These are phyloP conservation scores for Chaetomium sp. DNA, from an alignment of 2,329 filamentous ascomycete genomes.

Conservation along the genomic window DNA sequence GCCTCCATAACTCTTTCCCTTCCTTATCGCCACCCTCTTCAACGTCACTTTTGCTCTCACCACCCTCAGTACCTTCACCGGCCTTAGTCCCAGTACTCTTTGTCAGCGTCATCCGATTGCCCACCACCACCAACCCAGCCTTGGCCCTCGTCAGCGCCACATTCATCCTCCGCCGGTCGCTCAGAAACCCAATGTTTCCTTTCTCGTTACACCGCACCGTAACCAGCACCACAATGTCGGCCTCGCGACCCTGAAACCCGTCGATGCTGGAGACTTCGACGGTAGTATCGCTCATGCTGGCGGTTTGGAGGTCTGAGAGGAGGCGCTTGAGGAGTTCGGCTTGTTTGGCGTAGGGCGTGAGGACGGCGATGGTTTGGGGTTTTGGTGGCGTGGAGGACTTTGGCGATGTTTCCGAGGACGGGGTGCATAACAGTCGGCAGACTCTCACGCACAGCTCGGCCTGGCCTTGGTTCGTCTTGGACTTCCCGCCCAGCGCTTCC, in stretches of 20 bases:
- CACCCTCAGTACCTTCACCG: not conserved
- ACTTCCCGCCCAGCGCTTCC: slow-evolving; percentile 34
- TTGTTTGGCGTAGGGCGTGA: slow-evolving; percentile 37
- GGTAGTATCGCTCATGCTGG: not conserved
- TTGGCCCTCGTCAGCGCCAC: slow-evolving; percentile 13
- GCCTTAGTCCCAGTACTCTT: not conserved
- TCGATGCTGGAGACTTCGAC: slow-evolving; percentile 37
- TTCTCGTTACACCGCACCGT: slow-evolving; percentile 36
- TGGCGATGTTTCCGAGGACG: not conserved
- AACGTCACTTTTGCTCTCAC: not conserved
- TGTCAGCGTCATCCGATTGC: slow-evolving; percentile 25
- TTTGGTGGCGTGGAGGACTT: not conserved
- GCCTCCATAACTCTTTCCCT: slow-evolving; percentile 7
- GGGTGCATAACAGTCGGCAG: slow-evolving; percentile 27
- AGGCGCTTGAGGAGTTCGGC: slow-evolving; percentile 27
- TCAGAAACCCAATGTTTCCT: slow-evolving; percentile 35
- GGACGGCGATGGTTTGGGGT: slow-evolving; percentile 27
- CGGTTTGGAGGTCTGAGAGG: slow-evolving; percentile 13
- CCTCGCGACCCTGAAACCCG: slow-evolving; percentile 38
- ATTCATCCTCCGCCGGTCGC: slow-evolving; percentile 28
- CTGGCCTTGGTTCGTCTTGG: slow-evolving; percentile 35
- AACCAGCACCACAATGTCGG: slow-evolving; percentile 37
- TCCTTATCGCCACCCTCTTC: not conserved
- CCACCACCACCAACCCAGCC: slow-evolving; percentile 12
- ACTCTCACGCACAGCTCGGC: slow-evolving; percentile 30